phyloP scores from a whole-genome alignment of 2,329 filamentous ascomycete genomes.

The Nemania serpens region DNA sequence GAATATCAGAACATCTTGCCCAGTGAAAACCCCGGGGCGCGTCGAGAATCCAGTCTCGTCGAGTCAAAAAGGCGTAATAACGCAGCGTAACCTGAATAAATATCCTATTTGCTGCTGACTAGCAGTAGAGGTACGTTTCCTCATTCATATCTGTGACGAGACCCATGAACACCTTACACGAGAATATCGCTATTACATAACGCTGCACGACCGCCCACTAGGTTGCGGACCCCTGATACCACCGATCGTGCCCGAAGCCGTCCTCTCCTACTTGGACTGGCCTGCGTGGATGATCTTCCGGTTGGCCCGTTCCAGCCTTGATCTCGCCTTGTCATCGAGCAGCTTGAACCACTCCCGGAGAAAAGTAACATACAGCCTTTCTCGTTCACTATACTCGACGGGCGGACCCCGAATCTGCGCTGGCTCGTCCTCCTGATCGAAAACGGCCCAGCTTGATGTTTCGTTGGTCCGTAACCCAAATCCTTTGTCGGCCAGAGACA shows the following conservation, averaged over 20 bases:
- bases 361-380: slow-evolving; percentile 54
- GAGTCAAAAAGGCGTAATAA: no score
- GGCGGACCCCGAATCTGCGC: slow-evolving; percentile 64
- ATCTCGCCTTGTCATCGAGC: slow-evolving; percentile 52
- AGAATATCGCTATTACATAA: not conserved
- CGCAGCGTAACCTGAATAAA: no score
- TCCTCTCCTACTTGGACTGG: slow-evolving; percentile 27
- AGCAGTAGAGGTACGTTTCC: no score
- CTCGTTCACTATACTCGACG: slow-evolving; percentile 58
- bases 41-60: no score
- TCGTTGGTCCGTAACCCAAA: slow-evolving; percentile 62
- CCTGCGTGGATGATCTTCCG: slow-evolving; percentile 41
- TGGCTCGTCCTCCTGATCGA: slow-evolving; percentile 51
- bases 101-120: no score
- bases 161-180: no score
- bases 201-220: not conserved
- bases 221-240: not conserved
- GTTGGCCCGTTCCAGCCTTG: slow-evolving; percentile 56
- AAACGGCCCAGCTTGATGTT: slow-evolving; percentile 65
- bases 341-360: slow-evolving; percentile 56
- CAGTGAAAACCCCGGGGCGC: no score
- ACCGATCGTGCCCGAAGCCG: not conserved
- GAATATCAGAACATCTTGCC: no score
- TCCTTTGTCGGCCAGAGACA: slow-evolving; percentile 57
- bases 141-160: no score